Conservation (phyloP, 2,329 filamentous ascomycete species). For the Cordyceps cicadae region DNA sequence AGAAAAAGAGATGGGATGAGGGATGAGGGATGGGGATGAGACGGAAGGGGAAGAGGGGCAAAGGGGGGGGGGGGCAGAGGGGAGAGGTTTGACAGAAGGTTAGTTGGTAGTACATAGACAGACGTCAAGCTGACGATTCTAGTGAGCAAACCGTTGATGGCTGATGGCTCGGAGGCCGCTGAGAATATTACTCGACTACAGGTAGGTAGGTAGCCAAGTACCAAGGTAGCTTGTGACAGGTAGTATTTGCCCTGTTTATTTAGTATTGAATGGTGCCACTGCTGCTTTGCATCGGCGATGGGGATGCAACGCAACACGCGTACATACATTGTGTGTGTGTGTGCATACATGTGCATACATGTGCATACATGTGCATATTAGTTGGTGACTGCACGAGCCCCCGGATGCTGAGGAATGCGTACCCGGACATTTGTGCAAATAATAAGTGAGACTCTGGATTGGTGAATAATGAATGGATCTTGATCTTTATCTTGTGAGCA, state of each 20-base stretch:
- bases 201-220: too few relatives aligned
- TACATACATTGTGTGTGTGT: too few relatives aligned
- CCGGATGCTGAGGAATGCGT: not conserved
- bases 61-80: not conserved
- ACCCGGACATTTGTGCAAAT: not conserved
- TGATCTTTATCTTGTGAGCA: too few relatives aligned
- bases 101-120: too few relatives aligned
- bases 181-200: too few relatives aligned
- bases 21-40: too few relatives aligned
- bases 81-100: too few relatives aligned
- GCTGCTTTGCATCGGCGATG: constrained; percentile 4
- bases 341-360: too few relatives aligned
- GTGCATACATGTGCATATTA: too few relatives aligned
- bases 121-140: not conserved
- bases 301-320: too few relatives aligned
- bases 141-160: not conserved
- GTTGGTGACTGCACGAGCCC: not conserved
- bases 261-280: not conserved
- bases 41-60: not conserved
- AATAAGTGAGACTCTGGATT: too few relatives aligned
- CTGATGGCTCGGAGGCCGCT: too few relatives aligned
- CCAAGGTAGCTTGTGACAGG: not conserved
- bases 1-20: not conserved
- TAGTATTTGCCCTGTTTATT: not conserved
- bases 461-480: not conserved